These are phyloP conservation scores for Zymoseptoria tritici DNA, from an alignment of 2,329 filamentous ascomycete genomes.

Conservation along the genomic window DNA sequence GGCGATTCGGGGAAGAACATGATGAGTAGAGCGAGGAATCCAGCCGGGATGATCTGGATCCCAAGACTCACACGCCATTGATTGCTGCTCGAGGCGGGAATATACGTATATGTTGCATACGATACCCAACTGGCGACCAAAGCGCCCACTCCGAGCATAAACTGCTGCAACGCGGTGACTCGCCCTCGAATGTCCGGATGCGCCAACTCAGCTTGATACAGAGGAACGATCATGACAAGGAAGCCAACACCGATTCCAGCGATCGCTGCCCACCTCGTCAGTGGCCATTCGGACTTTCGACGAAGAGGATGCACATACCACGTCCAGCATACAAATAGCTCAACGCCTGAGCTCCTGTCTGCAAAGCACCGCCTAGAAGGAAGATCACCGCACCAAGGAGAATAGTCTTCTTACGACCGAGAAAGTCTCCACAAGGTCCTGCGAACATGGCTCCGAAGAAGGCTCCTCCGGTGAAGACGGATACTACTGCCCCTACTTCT, in stretches of 20 bases:
- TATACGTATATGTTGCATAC: slow-evolving; percentile 52
- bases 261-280: slow-evolving; percentile 13
- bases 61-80: slow-evolving; percentile 59
- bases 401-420: slow-evolving; percentile 67
- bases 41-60: slow-evolving; percentile 64
- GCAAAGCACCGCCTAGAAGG: slow-evolving; percentile 62
- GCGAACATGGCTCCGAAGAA: slow-evolving; percentile 62
- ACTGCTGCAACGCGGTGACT: slow-evolving; percentile 70
- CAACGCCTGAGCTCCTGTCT: slow-evolving; percentile 57
- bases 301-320: slow-evolving; percentile 1
- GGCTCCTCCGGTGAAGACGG: slow-evolving; percentile 68
- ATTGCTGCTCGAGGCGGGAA: slow-evolving; percentile 39
- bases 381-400: slow-evolving; percentile 64
- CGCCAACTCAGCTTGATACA: slow-evolving; percentile 73
- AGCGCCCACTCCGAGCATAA: slow-evolving; percentile 72
- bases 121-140: slow-evolving; percentile 67
- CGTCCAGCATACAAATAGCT: slow-evolving; percentile 63
- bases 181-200: slow-evolving; percentile 71
- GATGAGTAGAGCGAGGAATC: slow-evolving; percentile 58
- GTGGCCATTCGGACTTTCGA: background rate
- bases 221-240: slow-evolving; percentile 57
- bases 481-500: slow-evolving; percentile 59
- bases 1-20: slow-evolving; percentile 61
- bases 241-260: slow-evolving; percentile 47
- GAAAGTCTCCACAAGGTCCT: slow-evolving; percentile 54